Evolutionary conservation across 2,329 filamentous ascomycete species (phyloP).

Genomic region (Pestalotiopsis sp.): DNA sequence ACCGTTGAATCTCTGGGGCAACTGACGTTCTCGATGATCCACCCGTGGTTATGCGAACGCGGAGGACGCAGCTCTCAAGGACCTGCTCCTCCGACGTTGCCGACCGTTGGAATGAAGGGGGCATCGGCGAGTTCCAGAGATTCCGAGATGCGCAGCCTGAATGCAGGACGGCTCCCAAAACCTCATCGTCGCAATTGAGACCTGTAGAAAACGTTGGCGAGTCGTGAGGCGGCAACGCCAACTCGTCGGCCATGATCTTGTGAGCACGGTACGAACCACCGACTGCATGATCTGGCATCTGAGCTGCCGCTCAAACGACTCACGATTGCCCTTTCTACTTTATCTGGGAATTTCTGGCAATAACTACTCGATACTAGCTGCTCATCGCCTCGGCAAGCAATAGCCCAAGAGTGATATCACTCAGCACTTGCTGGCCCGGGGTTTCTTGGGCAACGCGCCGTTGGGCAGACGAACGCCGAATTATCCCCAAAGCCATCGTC

Average conservation of each 20-base stretch:
- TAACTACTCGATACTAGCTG: background rate
- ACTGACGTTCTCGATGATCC: background rate
- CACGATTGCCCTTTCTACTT: background rate
- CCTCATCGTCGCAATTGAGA: background rate
- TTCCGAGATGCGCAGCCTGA: background rate
- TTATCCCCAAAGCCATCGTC: conserved; percentile 5
- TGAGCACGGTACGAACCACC: background rate
- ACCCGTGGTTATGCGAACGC: background rate
- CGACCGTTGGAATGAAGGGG: background rate
- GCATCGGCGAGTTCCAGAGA: background rate
- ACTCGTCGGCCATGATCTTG: background rate
- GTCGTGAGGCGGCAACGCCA: background rate
- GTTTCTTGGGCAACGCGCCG: background rate
- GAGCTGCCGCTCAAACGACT: background rate
- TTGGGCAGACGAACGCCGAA: background rate
- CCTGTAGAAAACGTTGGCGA: background rate
- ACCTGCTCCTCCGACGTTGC: background rate
- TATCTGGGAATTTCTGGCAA: background rate
- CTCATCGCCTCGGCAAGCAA: background rate
- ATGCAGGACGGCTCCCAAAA: background rate
- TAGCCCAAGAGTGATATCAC: background rate
- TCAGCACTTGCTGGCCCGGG: background rate
- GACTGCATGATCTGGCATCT: background rate
- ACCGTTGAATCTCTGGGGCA: background rate
- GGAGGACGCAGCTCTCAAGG: background rate